Evolutionary conservation across 352 stramenopile species (phyloP).

Genomic region (Phytophthora macrochlamydospora): DNA sequence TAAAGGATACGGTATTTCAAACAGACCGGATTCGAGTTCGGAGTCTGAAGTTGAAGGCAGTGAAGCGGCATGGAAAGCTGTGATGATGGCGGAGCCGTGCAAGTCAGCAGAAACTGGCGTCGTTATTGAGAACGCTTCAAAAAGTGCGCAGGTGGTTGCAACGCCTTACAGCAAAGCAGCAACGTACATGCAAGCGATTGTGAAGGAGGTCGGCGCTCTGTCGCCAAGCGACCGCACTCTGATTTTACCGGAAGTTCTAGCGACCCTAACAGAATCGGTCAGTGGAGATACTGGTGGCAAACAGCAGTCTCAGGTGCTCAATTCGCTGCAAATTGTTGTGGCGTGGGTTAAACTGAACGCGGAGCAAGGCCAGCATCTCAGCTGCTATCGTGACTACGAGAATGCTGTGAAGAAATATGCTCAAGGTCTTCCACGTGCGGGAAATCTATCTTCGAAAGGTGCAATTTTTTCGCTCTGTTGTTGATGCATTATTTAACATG

Average conservation of each 20-base stretch:
- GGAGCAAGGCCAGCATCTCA: not conserved
- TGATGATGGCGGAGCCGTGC: not conserved
- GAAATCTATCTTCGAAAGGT: too few relatives aligned
- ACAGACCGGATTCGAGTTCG: too few relatives aligned
- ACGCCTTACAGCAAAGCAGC: constrained; percentile 6
- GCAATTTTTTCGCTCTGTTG: too few relatives aligned
- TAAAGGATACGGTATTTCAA: too few relatives aligned
- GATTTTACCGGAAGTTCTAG: not conserved
- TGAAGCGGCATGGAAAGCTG: not conserved
- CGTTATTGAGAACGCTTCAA: too few relatives aligned
- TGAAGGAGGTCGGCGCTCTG: not conserved
- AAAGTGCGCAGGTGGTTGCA: not conserved
- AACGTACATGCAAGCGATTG: not conserved
- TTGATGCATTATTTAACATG: too few relatives aligned
- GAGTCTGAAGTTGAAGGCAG: not conserved
- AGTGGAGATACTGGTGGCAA: not conserved
- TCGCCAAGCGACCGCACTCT: not conserved
- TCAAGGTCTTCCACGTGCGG: not conserved
- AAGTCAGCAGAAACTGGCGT: too few relatives aligned
- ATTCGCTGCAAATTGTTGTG: not conserved
- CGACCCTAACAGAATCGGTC: not conserved
- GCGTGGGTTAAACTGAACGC: not conserved
- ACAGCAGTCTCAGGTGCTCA: not conserved
- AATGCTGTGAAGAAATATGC: not conserved
- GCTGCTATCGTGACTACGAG: constrained; percentile 5